phyloP scores from a whole-genome alignment of 331 rosid genomes.

The Saraca asoca region DNA sequence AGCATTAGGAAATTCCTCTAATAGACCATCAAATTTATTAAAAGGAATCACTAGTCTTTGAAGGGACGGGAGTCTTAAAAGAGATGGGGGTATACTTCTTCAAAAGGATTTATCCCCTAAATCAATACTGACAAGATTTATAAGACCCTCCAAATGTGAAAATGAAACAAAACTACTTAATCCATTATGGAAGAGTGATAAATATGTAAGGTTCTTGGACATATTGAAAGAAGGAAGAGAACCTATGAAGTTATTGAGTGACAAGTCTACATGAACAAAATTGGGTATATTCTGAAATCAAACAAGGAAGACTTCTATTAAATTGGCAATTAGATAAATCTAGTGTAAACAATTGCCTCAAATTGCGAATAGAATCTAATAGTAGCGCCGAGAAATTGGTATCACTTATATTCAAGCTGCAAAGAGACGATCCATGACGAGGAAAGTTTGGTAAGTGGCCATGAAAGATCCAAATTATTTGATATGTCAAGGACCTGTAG shows the following conservation, averaged over 20 bases:
- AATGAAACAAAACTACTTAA: conserved; percentile 38
- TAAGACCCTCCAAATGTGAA: conserved; percentile 15
- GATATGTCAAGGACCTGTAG: conserved; percentile 17
- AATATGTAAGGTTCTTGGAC: conserved; percentile 1
- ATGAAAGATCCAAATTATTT: neutral
- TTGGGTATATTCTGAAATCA: conserved; percentile 19
- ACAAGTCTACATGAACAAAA: neutral
- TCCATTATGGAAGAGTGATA: neutral
- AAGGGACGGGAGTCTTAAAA: conserved; percentile 31
- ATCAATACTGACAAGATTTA: conserved; percentile 10
- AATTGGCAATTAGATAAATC: conserved; percentile 28
- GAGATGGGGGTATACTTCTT: conserved; percentile 13
- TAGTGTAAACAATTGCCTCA: conserved; percentile 2
- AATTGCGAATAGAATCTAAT: conserved; percentile 7
- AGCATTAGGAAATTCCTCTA: neutral
- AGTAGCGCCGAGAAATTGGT: conserved; percentile 37
- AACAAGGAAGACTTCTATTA: conserved; percentile 22
- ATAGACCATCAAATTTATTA: conserved; percentile 33
- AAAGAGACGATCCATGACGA: neutral
- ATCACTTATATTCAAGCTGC: neutral
- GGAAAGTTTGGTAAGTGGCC: conserved; percentile 30
- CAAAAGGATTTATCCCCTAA: conserved; percentile 15
- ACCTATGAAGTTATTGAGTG: neutral
- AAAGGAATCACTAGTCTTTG: conserved; percentile 16
- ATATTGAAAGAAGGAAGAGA: conserved; percentile 22